Evolutionary conservation across 164 flowering plant species (phyloP).

Genomic region (Pachysandra terminalis): DNA sequence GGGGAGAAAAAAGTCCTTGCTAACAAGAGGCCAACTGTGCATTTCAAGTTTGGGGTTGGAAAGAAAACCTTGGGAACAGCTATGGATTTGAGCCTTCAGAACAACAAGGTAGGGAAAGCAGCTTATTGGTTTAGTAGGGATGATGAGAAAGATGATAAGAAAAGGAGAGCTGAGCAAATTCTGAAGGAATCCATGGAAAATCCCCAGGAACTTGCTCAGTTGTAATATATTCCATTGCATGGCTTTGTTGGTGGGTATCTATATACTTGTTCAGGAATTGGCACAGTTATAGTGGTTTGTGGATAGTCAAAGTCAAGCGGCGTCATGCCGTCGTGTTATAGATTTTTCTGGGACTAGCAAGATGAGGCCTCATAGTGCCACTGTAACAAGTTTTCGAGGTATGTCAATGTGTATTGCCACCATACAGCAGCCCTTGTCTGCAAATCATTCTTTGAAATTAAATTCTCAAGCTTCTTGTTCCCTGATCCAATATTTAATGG

Average conservation of each 20-base stretch:
- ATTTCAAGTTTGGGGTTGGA: slow-evolving; percentile 50
- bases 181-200: slow-evolving; percentile 78
- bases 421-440: too few relatives aligned
- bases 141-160: slow-evolving; percentile 85
- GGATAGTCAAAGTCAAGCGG: slow-evolving; percentile 5
- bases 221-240: slow-evolving; percentile 51
- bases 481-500: slow-evolving; percentile 1
- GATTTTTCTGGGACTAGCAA: slow-evolving; percentile 13
- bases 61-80: slow-evolving; percentile 55
- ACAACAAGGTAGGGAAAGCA: slow-evolving; percentile 26
- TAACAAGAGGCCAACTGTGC: slow-evolving; percentile 50
- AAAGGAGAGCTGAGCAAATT: slow-evolving; percentile 87
- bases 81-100: slow-evolving; percentile 46
- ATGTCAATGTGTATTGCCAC: too few relatives aligned
- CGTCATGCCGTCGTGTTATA: slow-evolving; percentile 8
- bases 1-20: slow-evolving; percentile 38
- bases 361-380: too few relatives aligned
- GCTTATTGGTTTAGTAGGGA: slow-evolving; percentile 40
- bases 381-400: slow-evolving; percentile 23
- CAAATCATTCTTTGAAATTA: slow-evolving; percentile 16
- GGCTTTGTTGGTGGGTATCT: slow-evolving; percentile 15
- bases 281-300: slow-evolving; percentile 21
- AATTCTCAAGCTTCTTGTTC: slow-evolving; percentile 15
- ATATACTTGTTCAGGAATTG: slow-evolving; percentile 17
- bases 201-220: slow-evolving; percentile 73